Evolutionary conservation across 331 rosid genomes (phyloP).

Genomic region (Quercus tomentella): DNA sequence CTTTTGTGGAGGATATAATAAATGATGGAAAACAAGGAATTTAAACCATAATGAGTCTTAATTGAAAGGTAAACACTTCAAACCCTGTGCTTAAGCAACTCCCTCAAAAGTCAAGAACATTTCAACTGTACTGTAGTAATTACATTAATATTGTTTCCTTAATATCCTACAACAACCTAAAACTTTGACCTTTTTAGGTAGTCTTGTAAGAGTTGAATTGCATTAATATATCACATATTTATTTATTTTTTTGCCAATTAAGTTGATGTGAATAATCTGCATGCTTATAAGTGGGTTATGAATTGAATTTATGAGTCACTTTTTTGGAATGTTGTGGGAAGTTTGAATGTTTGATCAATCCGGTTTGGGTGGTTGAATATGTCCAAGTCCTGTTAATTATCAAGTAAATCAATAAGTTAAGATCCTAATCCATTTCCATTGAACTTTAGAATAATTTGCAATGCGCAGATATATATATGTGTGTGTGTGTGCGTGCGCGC

Average conservation of each 20-base stretch:
- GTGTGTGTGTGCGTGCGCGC: accelerated
- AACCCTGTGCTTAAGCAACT: neutral
- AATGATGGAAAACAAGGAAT: neutral
- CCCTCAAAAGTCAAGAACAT: neutral
- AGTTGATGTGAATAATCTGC: neutral
- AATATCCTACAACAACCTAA: neutral
- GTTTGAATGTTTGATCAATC: neutral
- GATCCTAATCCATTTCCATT: neutral
- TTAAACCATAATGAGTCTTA: neutral
- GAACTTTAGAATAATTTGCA: neutral
- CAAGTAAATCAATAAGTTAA: neutral
- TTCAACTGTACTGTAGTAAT: neutral
- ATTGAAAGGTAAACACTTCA: neutral
- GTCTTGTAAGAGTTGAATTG: neutral
- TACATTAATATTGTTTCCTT: neutral
- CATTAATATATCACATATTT: neutral
- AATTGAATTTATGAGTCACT: neutral
- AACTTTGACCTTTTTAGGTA: neutral
- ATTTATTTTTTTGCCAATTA: neutral
- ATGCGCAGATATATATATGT: neutral
- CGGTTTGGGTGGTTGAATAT: neutral
- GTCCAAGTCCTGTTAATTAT: neutral
- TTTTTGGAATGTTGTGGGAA: neutral
- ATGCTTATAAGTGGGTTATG: neutral
- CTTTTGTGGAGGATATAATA: neutral